Evolutionary conservation across 2,329 filamentous ascomycete genomes (phyloP), one percentile per base, ranked within the genome.

Genomic region (Fusarium abutilonis): DNA sequence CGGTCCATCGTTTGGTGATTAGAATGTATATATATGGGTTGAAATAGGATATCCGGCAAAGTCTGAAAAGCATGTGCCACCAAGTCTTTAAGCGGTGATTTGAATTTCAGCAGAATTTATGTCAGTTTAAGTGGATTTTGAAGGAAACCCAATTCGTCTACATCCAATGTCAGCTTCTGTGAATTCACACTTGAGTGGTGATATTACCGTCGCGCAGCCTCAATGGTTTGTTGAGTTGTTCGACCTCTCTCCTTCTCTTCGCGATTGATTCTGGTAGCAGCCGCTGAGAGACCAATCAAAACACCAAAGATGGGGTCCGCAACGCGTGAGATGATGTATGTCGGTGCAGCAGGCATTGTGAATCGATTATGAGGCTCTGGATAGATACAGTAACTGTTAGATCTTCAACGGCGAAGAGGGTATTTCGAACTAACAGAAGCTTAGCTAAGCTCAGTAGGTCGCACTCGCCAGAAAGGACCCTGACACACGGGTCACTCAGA

Each of bases 261-360:
- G 34, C 85, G 83, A 63, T 82, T 86, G 76, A 87, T 86, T 60
- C 85, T 80, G 39, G 80, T 81, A 9, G 76, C 81, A 23, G 85
- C 83, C 2, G 85, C 85, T 21, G 80, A 79, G 26, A 86, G 65
- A 15, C 85, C 85, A 49, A 87, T 86, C 52, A 81, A 70, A 13
- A 87, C 67, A 35, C 83, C 85, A 49, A 87, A 87, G 32, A 87
- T 79, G 15, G 85, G 85, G 62, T 87, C 85, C 15, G 80, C 83
- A 8, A 80, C 78, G 67, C 79, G 78, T n/a, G 84, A 86, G 53
- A 87, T 85, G 60, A 87, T 86, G 70, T 86, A 87, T 3, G 82
- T 80, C 6, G 83, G 82, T 19, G 79, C 75, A 44, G 63, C 56
- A 61, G 83, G 73, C 84, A 86, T 86, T 44, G 38, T 66, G 44